Percentiles rank a stretch among this genome's conserved stretches.
Evolutionary conservation across 768 basidiomycete species (phyloP).

Genomic region (Termitomyces sp.): DNA sequence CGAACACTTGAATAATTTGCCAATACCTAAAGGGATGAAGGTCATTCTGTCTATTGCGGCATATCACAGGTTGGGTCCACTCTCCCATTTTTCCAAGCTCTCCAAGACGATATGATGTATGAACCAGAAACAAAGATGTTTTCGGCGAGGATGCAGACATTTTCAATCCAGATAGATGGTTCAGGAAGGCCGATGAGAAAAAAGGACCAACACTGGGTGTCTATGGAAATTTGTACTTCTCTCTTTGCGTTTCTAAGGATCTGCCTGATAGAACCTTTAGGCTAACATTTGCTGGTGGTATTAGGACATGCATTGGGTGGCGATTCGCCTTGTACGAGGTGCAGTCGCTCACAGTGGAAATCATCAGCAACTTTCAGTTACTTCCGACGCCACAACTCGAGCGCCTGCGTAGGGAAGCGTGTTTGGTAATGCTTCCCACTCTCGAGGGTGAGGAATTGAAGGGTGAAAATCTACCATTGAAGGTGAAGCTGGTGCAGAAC

Average conservation of each 20-base stretch:
- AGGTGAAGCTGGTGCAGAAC: slow-evolving; percentile 28
- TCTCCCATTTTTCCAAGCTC: neutral
- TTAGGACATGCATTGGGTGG: slow-evolving; percentile 45
- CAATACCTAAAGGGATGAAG: slow-evolving; percentile 44
- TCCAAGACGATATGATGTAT: neutral
- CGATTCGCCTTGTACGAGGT: slow-evolving; percentile 50
- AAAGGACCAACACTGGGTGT: slow-evolving; percentile 37
- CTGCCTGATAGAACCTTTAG: slow-evolving; percentile 18
- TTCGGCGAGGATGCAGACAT: slow-evolving; percentile 53
- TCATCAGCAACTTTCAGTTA: slow-evolving; percentile 55
- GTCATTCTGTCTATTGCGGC: slow-evolving; percentile 47
- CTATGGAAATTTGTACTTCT: slow-evolving; percentile 40
- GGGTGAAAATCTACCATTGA: slow-evolving; percentile 39
- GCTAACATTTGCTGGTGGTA: slow-evolving; percentile 42
- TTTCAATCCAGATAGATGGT: slow-evolving; percentile 55
- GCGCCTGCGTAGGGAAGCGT: slow-evolving; percentile 36
- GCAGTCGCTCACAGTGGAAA: slow-evolving; percentile 51
- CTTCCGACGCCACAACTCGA: slow-evolving; percentile 33
- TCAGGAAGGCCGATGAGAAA: slow-evolving; percentile 28
- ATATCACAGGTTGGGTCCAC: slow-evolving; percentile 40
- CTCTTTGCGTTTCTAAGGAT: neutral
- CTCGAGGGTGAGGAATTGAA: slow-evolving; percentile 38
- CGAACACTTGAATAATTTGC: slow-evolving; percentile 32
- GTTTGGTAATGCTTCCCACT: slow-evolving; percentile 42
- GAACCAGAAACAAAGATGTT: slow-evolving; percentile 34